Evolutionary conservation across 108 stramenopile genomes (phyloP), one percentile per base, ranked within the genome.

Genomic region (Nitzschia sp.): DNA sequence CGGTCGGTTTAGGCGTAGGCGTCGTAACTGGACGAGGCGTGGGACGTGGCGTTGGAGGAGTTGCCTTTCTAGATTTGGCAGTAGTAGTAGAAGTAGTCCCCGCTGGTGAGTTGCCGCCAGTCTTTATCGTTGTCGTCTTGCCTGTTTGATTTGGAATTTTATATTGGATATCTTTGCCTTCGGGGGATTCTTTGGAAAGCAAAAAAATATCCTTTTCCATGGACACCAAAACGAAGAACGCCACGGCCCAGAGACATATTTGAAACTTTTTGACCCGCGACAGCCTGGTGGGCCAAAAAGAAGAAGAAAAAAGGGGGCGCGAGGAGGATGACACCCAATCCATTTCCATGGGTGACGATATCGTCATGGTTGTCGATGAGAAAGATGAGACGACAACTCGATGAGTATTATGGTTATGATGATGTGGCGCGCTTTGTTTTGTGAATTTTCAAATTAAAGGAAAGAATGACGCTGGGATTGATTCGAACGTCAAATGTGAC

Each of bases 191-290:
- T 31, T 13, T 16, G 2, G 28, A 28, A 1, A 47, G 50, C 13
- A 56, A 30, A 32, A 56, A 29, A 30, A 69, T 29, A 1, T 52
- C 13, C 9, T n/a, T 34, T 63, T 58, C 34, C 22, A 71, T 29
- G 33, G 45, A 54, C 4, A 62, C 9, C 2, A 63, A 71, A 2
- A 47, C 45, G 22, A 63, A 30, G 27, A 53, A 34, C 17, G 58
- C 45, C 0, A 54, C 45, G 15, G 63, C 13, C 59, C 57, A 58
- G 11, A 71, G 21, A 27, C 22, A 16, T 9, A 71, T 28, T 71
- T 71, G 70, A 28, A 62, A 34, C 32, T 59, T 61, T 41, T 62
- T 71, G 23, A 71, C 46, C 41, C 70, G 47, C 8, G 55, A 56
- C 25, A 61, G 34, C 38, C 38, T 61, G 59, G 8, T 5, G 13